phyloP scores from a whole-genome alignment of 805 yeast species.

The Yarrowia sp. region DNA sequence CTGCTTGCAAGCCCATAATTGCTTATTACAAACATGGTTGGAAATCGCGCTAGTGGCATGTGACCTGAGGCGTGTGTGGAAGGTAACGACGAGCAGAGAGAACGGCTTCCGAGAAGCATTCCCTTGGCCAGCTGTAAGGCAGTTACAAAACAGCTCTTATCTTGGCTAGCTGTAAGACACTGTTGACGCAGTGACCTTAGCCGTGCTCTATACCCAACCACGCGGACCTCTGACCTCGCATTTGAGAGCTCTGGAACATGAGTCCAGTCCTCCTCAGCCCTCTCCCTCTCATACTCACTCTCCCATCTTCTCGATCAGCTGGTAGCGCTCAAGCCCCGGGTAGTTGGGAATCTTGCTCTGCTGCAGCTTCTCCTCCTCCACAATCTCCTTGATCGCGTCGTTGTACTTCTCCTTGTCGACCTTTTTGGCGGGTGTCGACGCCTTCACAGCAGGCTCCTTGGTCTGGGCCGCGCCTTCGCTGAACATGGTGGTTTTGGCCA shows the following conservation, averaged over 20 bases:
- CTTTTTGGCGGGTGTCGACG: constrained; percentile 27
- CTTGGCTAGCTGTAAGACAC: too few relatives aligned
- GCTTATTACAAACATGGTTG: constrained; percentile 4
- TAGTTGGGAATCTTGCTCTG: constrained; percentile 39
- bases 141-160: too few relatives aligned
- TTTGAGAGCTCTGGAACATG: too few relatives aligned
- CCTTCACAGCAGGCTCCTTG: constrained; percentile 1
- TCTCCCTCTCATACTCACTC: constrained; percentile 33
- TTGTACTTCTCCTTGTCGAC: constrained; percentile 37
- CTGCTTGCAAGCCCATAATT: background rate
- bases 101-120: too few relatives aligned
- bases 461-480: background rate
- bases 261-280: background rate
- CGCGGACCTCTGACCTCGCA: too few relatives aligned
- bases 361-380: constrained; percentile 42
- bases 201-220: too few relatives aligned
- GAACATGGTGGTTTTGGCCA: constrained; percentile 18
- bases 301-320: constrained; percentile 45
- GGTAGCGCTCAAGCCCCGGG: constrained; percentile 43
- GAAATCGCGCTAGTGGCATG: background rate
- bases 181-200: too few relatives aligned
- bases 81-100: too few relatives aligned
- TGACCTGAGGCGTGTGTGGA: background rate
- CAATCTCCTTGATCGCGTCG: constrained; percentile 42
- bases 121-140: too few relatives aligned